A percentile compares a stretch with the other conserved stretches of the same genome.
phyloP scores from a whole-genome alignment of 1,139 yeast species.

The Wickerhamiella pararugosa region DNA sequence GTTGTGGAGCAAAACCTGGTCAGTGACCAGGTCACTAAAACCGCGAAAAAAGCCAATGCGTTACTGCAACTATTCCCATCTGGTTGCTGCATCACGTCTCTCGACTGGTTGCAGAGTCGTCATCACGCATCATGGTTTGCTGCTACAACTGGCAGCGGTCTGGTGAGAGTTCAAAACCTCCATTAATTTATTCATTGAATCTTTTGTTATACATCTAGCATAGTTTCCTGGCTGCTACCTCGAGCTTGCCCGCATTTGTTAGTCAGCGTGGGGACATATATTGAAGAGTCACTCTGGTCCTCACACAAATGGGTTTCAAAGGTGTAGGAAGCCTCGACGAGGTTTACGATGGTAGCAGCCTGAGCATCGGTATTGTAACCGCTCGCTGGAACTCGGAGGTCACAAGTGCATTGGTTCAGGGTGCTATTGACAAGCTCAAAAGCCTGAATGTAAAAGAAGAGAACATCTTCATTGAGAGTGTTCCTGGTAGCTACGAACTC shows the following conservation, averaged over 20 bases:
- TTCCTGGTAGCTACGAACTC: slow-evolving; percentile 89
- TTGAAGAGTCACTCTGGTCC: no score
- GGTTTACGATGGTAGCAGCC: slow-evolving; percentile 45
- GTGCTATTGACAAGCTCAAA: slow-evolving; percentile 47
- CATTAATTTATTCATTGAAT: neutral
- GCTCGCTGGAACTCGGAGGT: slow-evolving; percentile 86
- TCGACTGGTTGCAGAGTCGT: slow-evolving; percentile 48
- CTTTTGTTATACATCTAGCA: no score
- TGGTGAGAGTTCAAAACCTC: slow-evolving; percentile 49
- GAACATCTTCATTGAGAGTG: slow-evolving; percentile 66
- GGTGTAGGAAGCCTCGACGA: slow-evolving; percentile 69
- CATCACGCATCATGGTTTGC: slow-evolving; percentile 38
- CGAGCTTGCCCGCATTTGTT: no score
- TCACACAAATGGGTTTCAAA: slow-evolving; percentile 31
- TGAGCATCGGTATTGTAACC: slow-evolving; percentile 74
- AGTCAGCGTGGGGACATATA: no score
- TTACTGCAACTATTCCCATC: slow-evolving; percentile 31
- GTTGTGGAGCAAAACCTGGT: slow-evolving; percentile 20
- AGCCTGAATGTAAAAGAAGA: slow-evolving; percentile 58
- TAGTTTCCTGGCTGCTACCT: no score
- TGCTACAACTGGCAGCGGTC: slow-evolving; percentile 52
- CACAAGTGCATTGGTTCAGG: slow-evolving; percentile 66
- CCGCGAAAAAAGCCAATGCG: slow-evolving; percentile 11
- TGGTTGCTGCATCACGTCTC: slow-evolving; percentile 36
- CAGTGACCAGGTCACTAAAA: slow-evolving; percentile 15